These are phyloP conservation scores for Acer saccharum DNA, from an alignment of 345 rosid species.

Conservation along the genomic window DNA sequence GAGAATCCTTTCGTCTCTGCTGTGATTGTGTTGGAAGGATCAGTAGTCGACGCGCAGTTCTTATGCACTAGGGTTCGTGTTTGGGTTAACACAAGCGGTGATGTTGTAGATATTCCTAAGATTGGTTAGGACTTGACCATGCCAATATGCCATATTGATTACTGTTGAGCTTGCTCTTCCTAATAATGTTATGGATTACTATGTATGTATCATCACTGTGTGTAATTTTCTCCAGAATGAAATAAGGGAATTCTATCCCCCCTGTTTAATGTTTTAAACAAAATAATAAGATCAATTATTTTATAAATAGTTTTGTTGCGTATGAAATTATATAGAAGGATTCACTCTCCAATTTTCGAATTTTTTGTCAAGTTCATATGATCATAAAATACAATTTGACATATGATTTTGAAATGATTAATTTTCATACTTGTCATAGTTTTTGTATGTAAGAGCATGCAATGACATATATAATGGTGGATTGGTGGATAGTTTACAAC, in stretches of 20 bases:
- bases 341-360: no score
- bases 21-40: conserved; percentile 14
- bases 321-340: no score
- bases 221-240: not conserved
- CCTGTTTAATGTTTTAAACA: not conserved
- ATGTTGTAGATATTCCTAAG: not conserved
- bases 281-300: no score
- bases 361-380: no score
- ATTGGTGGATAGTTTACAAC: no score
- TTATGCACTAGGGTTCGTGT: conserved; percentile 31
- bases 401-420: no score
- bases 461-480: no score
- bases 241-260: not conserved
- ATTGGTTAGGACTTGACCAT: conserved; percentile 20
- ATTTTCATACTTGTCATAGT: no score
- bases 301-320: no score
- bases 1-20: conserved; percentile 29
- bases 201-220: no score
- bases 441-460: no score
- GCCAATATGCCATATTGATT: not conserved
- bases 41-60: not conserved
- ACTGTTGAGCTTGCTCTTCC: not conserved
- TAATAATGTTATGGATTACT: not conserved
- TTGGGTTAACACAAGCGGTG: conserved; percentile 19
- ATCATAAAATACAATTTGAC: no score